These are phyloP conservation scores for Tulasnella sp. DNA, from an alignment of 768 basidiomycete species.

Conservation along the genomic window DNA sequence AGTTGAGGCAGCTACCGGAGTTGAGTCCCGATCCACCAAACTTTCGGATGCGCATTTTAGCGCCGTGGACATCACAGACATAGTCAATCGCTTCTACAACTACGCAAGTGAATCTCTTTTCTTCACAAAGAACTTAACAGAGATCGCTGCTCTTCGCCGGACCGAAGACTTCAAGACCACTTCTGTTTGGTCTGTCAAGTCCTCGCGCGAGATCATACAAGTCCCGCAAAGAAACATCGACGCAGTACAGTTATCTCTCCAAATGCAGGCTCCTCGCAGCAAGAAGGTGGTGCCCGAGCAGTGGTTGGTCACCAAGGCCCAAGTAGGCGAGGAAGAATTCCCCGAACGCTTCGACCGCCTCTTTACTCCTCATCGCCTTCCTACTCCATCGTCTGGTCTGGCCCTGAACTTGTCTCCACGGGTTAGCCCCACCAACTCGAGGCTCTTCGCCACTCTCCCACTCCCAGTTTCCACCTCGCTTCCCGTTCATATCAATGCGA, in stretches of 20 bases:
- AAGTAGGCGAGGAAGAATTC: background rate
- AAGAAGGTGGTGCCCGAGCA: background rate
- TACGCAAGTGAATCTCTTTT: background rate
- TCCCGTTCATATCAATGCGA: conserved; percentile 12
- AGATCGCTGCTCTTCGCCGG: background rate
- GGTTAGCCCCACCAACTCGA: background rate
- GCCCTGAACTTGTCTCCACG: background rate
- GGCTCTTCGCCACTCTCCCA: conserved; percentile 17
- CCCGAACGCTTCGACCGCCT: background rate
- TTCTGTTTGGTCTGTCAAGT: background rate
- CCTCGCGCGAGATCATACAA: background rate
- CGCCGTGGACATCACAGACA: background rate
- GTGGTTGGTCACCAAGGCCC: background rate
- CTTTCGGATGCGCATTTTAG: background rate
- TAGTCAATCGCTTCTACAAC: background rate
- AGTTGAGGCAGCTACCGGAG: background rate
- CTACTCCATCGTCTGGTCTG: background rate
- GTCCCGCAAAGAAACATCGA: background rate
- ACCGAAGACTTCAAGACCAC: no score
- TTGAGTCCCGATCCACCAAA: conserved; percentile 31
- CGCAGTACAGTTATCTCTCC: background rate
- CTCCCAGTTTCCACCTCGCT: background rate
- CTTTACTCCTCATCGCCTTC: background rate
- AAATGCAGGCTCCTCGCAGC: background rate
- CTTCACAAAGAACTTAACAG: background rate